phyloP scores from a whole-genome alignment of 306 rosid species.

The Castanea sativa region DNA sequence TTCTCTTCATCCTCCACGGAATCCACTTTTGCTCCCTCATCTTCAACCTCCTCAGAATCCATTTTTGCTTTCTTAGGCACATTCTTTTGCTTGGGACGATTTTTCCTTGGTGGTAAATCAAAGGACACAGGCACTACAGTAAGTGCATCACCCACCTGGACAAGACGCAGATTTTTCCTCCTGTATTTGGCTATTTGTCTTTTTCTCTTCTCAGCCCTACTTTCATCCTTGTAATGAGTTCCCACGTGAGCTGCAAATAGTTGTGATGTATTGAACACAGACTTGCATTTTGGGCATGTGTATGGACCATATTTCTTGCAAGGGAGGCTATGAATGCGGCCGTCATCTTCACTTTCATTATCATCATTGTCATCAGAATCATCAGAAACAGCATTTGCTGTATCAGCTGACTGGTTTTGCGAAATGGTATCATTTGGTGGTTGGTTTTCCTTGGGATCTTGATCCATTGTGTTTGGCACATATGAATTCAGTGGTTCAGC shows the following conservation, averaged over 20 bases:
- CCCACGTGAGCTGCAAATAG: constrained; percentile 30
- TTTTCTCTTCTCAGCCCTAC: not conserved
- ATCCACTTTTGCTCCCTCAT: not conserved
- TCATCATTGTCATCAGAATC: not conserved
- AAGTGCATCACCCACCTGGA: not conserved
- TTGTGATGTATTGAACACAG: constrained; percentile 11
- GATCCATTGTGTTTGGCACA: not conserved
- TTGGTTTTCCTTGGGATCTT: not conserved
- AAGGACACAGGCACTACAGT: not conserved
- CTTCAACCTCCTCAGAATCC: not conserved
- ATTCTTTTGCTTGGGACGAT: not conserved
- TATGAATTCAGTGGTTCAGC: too few relatives aligned
- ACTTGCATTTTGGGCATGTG: constrained; percentile 24
- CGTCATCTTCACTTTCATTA: not conserved
- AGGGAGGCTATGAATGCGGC: constrained; percentile 26
- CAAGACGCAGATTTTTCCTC: not conserved
- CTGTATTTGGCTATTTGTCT: constrained; percentile 16
- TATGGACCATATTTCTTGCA: constrained; percentile 31
- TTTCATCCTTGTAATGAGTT: constrained; percentile 28
- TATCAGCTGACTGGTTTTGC: not conserved
- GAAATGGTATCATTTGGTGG: not conserved
- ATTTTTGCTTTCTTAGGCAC: not conserved
- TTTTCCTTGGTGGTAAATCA: not conserved
- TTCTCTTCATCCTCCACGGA: too few relatives aligned
- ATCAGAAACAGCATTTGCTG: too few relatives aligned